Conservation (phyloP, 192 early-diverging fungal genomes). For the Coemansia sp. region DNA sequence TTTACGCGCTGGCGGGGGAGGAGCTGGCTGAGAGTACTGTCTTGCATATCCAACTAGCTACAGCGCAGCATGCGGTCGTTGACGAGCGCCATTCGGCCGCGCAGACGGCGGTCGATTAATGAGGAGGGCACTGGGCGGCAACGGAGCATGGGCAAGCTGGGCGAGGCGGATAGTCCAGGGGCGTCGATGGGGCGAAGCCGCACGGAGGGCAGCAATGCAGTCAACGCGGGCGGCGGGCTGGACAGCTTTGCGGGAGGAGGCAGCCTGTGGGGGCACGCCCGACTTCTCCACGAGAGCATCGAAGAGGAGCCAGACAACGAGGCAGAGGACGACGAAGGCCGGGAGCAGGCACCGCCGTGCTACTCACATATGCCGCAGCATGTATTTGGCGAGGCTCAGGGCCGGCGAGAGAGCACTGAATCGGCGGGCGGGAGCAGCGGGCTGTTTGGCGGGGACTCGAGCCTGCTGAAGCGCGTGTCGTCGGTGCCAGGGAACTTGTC, state of each 20-base stretch:
- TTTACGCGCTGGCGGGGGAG: too few species aligned
- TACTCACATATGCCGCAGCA: slow-evolving; percentile 13
- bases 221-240: too few species aligned
- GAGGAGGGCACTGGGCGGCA: neutral
- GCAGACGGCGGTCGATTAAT: slow-evolving; percentile 12
- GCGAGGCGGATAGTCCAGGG: neutral
- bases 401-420: neutral
- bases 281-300: neutral
- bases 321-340: neutral
- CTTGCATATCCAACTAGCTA: too few species aligned
- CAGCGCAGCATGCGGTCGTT: slow-evolving; percentile 33
- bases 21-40: neutral
- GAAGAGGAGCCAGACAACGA: slow-evolving; percentile 1
- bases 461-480: slow-evolving; percentile 39
- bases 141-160: neutral
- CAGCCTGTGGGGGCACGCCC: neutral
- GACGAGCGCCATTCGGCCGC: slow-evolving; percentile 33
- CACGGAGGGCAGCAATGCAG: neutral
- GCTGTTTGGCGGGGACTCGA: neutral
- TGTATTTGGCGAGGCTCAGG: slow-evolving; percentile 3
- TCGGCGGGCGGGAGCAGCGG: neutral
- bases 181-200: neutral
- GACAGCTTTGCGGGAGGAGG: neutral
- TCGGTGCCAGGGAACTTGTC: slow-evolving; percentile 43
- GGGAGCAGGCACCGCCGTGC: neutral